Evolutionary conservation across 768 basidiomycete genomes (phyloP).

Genomic region (Tulasnella sp.): DNA sequence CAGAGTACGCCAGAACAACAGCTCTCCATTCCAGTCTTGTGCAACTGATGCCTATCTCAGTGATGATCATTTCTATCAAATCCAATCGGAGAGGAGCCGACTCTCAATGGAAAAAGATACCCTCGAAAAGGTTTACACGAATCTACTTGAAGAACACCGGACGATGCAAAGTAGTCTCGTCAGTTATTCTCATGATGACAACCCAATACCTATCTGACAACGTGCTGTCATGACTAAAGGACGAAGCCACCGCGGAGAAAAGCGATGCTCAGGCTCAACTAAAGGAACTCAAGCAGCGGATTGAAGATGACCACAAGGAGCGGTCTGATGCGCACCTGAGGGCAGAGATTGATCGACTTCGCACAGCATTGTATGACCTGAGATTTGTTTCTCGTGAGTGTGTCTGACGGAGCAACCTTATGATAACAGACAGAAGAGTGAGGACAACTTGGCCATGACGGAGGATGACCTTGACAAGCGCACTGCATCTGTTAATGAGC

Average conservation of each 20-base stretch:
- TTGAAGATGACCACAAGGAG: conserved; percentile 50
- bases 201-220: not conserved
- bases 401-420: not conserved
- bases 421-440: conserved; percentile 71
- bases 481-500: conserved; percentile 51
- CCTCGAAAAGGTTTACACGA: conserved; percentile 68
- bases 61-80: conserved; percentile 80
- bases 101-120: conserved; percentile 79
- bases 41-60: conserved; percentile 29
- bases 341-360: conserved; percentile 70
- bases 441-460: conserved; percentile 75
- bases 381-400: not conserved
- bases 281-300: conserved; percentile 48
- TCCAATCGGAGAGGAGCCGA: conserved; percentile 70
- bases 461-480: conserved; percentile 81
- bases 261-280: conserved; percentile 60
- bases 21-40: not conserved
- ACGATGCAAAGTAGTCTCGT: conserved; percentile 55
- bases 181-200: conserved; percentile 4
- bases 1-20: conserved; percentile 48
- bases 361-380: conserved; percentile 62
- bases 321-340: conserved; percentile 69
- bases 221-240: conserved; percentile 27
- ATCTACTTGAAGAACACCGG: conserved; percentile 65
- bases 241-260: conserved; percentile 67